Evolutionary conservation across 257 asterid species (phyloP).

Genomic region (Solanum rostratum): DNA sequence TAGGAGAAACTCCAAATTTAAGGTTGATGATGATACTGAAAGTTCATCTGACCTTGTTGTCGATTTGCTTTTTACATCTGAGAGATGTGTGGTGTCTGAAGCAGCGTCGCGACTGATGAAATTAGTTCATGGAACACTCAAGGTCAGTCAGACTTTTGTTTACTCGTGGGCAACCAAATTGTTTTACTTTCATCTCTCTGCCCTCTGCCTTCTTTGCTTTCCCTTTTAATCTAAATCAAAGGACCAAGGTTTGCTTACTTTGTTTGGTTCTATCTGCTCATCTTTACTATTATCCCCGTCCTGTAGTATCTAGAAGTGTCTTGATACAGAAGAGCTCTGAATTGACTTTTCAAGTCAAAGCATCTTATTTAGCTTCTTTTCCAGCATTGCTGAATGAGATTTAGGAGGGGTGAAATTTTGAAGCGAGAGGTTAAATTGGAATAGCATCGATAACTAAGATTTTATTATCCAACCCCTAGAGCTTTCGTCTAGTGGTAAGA

Average conservation of each 20-base stretch:
- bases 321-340: background rate
- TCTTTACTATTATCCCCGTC: background rate
- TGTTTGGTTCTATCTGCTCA: background rate
- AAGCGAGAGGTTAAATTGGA: background rate
- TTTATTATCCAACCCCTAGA: background rate
- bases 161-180: background rate
- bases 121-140: constrained; percentile 76
- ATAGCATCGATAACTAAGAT: background rate
- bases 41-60: constrained; percentile 27
- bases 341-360: background rate
- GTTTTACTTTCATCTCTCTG: background rate
- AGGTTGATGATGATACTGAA: constrained; percentile 29
- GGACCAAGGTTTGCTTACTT: background rate
- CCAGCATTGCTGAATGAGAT: background rate
- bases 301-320: background rate
- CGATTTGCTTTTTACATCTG: constrained; percentile 67
- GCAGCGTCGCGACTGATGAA: constrained; percentile 73
- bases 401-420: background rate
- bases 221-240: background rate
- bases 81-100: constrained; percentile 69
- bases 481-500: background rate
- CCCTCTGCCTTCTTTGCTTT: background rate
- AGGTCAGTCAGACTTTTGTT: constrained; percentile 35
- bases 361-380: background rate
- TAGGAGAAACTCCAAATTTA: constrained; percentile 16